These are phyloP conservation scores for Vigna reflexopilosa DNA, from an alignment of 306 rosid species.

Conservation along the genomic window DNA sequence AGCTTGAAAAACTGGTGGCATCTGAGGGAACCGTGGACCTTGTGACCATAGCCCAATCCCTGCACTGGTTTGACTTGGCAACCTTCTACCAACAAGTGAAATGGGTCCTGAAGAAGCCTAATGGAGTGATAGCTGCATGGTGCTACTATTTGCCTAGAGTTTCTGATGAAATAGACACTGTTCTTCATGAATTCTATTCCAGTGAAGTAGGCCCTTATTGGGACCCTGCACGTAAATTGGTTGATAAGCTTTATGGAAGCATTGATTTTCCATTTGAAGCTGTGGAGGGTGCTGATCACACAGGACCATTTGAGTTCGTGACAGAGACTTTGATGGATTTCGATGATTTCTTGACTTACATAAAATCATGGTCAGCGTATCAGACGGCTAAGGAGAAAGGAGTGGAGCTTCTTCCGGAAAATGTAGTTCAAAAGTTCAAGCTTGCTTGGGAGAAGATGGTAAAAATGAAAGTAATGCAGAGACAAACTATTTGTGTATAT, in stretches of 20 bases:
- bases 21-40: constrained; percentile 62
- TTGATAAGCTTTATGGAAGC: constrained; percentile 56
- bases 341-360: constrained; percentile 56
- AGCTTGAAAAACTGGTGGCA: constrained; percentile 59
- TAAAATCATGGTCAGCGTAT: constrained; percentile 81
- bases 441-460: constrained; percentile 66
- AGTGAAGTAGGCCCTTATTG: constrained; percentile 51
- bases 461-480: too few species aligned
- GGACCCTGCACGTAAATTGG: constrained; percentile 59
- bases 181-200: constrained; percentile 48
- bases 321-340: constrained; percentile 58
- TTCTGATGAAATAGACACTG: constrained; percentile 44
- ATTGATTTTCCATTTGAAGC: constrained; percentile 82
- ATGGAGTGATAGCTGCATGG: constrained; percentile 81
- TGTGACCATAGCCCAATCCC: constrained; percentile 75
- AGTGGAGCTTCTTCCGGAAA: constrained; percentile 66
- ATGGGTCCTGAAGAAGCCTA: constrained; percentile 69
- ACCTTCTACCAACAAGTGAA: constrained; percentile 67
- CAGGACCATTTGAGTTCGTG: constrained; percentile 75
- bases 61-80: constrained; percentile 78
- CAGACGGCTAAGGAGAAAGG: constrained; percentile 75
- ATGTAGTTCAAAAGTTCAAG: constrained; percentile 54
- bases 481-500: too few species aligned
- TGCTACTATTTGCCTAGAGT: constrained; percentile 68
- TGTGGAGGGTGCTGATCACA: constrained; percentile 60